These are phyloP conservation scores for Penicillium paneum DNA, from an alignment of 2,329 filamentous ascomycete genomes.

Conservation along the genomic window DNA sequence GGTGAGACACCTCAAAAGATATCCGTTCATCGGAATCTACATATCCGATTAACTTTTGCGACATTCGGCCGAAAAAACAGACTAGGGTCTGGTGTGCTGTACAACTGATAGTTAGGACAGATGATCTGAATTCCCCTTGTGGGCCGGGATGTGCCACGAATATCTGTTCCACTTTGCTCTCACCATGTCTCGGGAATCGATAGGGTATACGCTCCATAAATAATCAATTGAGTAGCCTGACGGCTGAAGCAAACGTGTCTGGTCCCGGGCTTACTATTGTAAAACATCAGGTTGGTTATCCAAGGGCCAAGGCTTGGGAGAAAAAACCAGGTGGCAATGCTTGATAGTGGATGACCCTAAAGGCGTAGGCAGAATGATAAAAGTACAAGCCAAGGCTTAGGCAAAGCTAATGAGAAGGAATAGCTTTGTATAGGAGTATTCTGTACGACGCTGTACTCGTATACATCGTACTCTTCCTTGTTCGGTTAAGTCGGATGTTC, in stretches of 20 bases:
- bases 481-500: neutral
- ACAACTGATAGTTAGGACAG: neutral
- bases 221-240: constrained; percentile 5
- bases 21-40: neutral
- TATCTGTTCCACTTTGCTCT: neutral
- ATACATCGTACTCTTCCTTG: neutral
- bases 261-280: neutral
- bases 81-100: neutral
- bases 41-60: neutral
- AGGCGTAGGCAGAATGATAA: constrained; percentile 5
- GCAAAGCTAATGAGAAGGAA: neutral
- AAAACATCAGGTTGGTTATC: neutral
- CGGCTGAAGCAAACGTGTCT: neutral
- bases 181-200: neutral
- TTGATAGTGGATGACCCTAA: neutral
- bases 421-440: neutral
- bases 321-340: neutral
- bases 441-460: neutral
- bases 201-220: neutral
- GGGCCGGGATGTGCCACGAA: neutral
- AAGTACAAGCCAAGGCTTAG: constrained; percentile 3
- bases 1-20: neutral
- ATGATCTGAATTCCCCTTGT: neutral
- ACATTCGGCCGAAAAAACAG: neutral
- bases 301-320: neutral